phyloP scores from a whole-genome alignment of 345 rosid species.

The Lumnitzera racemosa region DNA sequence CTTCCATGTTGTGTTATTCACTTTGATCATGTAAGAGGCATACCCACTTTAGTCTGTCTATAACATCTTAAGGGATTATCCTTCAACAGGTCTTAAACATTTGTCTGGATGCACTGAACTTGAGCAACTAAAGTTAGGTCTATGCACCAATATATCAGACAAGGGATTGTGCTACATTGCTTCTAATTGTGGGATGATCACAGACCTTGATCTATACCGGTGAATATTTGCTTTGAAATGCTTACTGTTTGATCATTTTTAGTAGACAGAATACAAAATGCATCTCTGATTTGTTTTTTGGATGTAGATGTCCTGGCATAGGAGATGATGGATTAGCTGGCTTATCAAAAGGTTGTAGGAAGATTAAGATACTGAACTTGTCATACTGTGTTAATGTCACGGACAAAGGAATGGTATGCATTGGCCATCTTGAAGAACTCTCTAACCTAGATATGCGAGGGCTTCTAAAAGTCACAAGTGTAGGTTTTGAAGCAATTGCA shows the following conservation, averaged over 20 bases:
- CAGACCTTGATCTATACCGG: conserved; percentile 84
- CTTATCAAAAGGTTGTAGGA: conserved; percentile 70
- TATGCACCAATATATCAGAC: conserved; percentile 61
- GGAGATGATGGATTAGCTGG: conserved; percentile 76
- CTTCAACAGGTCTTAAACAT: conserved; percentile 58
- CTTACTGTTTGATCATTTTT: not conserved
- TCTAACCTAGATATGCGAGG: conserved; percentile 66
- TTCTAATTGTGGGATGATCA: conserved; percentile 53
- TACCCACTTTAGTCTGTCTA: conserved; percentile 5
- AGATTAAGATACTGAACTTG: conserved; percentile 59
- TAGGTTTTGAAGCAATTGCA: conserved; percentile 54
- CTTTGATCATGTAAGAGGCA: not conserved
- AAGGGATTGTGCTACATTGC: conserved; percentile 61
- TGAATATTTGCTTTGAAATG: conserved; percentile 19
- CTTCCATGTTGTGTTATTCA: not conserved
- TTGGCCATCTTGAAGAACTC: conserved; percentile 49
- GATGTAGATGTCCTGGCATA: conserved; percentile 49
- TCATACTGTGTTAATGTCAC: conserved; percentile 67
- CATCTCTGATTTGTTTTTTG: conserved; percentile 1
- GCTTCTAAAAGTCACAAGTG: conserved; percentile 46
- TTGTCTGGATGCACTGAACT: conserved; percentile 66
- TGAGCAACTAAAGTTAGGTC: conserved; percentile 60
- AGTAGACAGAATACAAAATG: not conserved
- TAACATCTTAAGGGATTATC: not conserved
- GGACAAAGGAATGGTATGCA: conserved; percentile 49